A percentile compares a stretch with the other conserved stretches of the same genome.
Conservation (phyloP, 495 filamentous ascomycete species). For the Aspergillus bertholletiae region DNA sequence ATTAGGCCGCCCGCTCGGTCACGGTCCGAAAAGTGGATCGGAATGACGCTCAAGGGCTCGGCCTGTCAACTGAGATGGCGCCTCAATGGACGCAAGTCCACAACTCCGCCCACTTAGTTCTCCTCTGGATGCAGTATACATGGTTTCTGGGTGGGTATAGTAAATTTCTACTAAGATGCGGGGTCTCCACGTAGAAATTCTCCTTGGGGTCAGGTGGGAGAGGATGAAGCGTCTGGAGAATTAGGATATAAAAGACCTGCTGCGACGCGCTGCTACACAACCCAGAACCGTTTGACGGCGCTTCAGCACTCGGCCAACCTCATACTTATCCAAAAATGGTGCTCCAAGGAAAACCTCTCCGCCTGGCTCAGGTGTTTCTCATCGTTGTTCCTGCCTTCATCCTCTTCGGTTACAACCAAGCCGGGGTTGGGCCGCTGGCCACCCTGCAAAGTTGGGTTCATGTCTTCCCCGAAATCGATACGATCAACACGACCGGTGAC, state of each 20-base stretch:
- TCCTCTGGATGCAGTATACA: neutral
- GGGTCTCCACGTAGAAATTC: conserved; percentile 6
- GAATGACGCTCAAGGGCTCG: neutral
- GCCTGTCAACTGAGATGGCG: neutral
- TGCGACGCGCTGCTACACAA: neutral
- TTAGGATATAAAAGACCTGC: neutral
- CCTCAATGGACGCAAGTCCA: too few species aligned
- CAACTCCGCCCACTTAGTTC: too few species aligned
- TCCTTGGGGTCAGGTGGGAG: neutral
- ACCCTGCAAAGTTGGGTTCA: conserved; percentile 27
- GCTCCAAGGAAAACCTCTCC: conserved; percentile 10
- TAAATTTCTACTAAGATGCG: conserved; percentile 1
- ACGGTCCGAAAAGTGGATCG: neutral
- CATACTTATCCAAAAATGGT: neutral
- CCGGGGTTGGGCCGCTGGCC: conserved; percentile 23
- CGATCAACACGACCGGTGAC: conserved; percentile 26
- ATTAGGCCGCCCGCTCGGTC: neutral
- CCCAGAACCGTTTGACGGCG: too few species aligned
- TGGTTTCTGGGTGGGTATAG: neutral
- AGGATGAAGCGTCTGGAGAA: neutral
- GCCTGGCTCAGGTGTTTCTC: conserved; percentile 26
- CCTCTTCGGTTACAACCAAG: conserved; percentile 34
- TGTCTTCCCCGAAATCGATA: conserved; percentile 31
- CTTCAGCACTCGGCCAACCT: too few species aligned
- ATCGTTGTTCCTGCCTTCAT: conserved; percentile 38